Evolutionary conservation across 2,329 filamentous ascomycete species (phyloP).

Genomic region (Dactylellina sp.): DNA sequence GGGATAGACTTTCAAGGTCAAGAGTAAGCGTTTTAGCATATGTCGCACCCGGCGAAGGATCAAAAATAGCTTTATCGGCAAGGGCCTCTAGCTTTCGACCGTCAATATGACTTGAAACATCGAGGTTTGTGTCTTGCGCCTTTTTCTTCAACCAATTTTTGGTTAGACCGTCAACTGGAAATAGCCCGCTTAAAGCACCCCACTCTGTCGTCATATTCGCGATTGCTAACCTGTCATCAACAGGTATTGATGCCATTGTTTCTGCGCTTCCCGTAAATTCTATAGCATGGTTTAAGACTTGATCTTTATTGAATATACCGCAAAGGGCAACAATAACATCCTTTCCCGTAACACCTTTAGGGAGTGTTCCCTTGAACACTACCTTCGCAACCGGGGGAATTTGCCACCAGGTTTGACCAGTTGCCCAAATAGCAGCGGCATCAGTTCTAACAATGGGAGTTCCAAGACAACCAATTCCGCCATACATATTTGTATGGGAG

Average conservation of each 20-base stretch:
- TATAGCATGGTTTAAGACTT: constrained; percentile 90
- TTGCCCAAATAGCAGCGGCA: constrained; percentile 86
- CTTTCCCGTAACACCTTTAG: constrained; percentile 86
- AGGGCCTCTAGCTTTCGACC: constrained; percentile 71
- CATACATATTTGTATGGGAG: constrained; percentile 84
- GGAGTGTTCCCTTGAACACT: constrained; percentile 79
- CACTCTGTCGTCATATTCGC: constrained; percentile 86
- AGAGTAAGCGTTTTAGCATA: constrained; percentile 88
- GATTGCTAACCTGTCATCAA: constrained; percentile 80
- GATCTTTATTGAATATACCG: constrained; percentile 84
- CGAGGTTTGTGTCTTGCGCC: constrained; percentile 70
- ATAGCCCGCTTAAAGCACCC: constrained; percentile 79
- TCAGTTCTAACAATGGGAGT: constrained; percentile 88
- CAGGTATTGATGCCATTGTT: constrained; percentile 77
- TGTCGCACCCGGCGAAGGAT: constrained; percentile 76
- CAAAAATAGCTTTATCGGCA: constrained; percentile 72
- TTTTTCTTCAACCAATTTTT: constrained; percentile 80
- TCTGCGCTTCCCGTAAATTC: constrained; percentile 86
- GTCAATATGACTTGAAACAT: constrained; percentile 20
- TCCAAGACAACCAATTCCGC: constrained; percentile 79
- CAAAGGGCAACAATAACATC: constrained; percentile 93
- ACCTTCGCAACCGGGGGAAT: constrained; percentile 85
- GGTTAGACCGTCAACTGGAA: constrained; percentile 81
- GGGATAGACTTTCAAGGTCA: constrained; percentile 83
- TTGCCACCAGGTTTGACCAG: constrained; percentile 86